Base-by-base conservation (phyloP, 805 yeast species). In the Candida pini region DNA sequence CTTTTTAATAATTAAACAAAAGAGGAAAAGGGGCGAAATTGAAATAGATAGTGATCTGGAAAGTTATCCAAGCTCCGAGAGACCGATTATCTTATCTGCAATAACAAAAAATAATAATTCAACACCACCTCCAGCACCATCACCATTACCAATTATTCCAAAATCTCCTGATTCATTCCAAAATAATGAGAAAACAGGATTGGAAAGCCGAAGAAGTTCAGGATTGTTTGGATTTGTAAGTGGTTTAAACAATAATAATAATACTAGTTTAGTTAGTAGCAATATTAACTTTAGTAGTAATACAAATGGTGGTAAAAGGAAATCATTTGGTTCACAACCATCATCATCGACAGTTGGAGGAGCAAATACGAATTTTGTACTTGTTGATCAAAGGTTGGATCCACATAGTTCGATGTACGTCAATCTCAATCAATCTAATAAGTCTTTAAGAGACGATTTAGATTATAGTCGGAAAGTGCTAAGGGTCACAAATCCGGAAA, bases 341-440 rank as follows among this genome's bases (percentile, higher is more conserved):
- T n/a, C n/a, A n/a, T n/a, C n/a, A n/a, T n/a, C n/a, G n/a, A n/a
- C n/a, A n/a, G n/a, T n/a, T n/a, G n/a, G n/a, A n/a, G 27, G 25
- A 13, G 18, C 15, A 9, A 26, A 31, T 16, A 20, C 41, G 9
- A 44, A 49, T 12, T 31, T 44, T 26, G 49, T 51, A 14, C 55
- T 58, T 34, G 74, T 74, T n/a, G 85, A 78, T 54, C 79, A 72
- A 47, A 56, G 85, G 27, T 54, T 78, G 35, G 84, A 78, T 43
- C 84, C 84, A 5, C 58, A 64, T 34, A 67, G 67, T 30, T 63
- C 74, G 61, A 66, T 68, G 41, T 64, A 71, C 66, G 65, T 68
- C 61, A 71, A 68, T 34, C 51, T 62, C 30, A 52, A 52, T 33
- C 66, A 64, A 23, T 68, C 76, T 6, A 55, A 63, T 28, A 58